Evolutionary conservation across 441 rosid genomes (phyloP), one percentile per base, ranked within the genome.

Genomic region (Mallotus repandus): DNA sequence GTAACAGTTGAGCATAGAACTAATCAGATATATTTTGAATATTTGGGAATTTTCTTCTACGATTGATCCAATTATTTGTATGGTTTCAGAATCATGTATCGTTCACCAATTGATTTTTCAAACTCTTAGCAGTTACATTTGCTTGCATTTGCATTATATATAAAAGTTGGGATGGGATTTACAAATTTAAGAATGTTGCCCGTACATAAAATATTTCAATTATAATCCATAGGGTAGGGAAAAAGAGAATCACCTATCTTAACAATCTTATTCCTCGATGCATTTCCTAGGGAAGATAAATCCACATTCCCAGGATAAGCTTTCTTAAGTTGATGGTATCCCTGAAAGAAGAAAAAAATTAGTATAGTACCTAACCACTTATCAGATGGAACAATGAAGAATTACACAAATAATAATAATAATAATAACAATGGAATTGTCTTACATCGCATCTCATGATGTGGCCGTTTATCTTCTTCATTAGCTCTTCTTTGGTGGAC

Each of bases 261-360:
- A 71, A 93, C 75, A 59, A 86, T 76, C 83, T 91, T 91, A 74
- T 91, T 95, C 84, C 91, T 88, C 38, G 97, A 88, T 50, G 83
- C 80, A 56, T 89, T 88, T 67, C 83, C 85, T 72, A 86, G 70
- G 76, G 91, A 76, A 70, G 89, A 83, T 69, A 91, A 78, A 71
- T 84, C 81, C 72, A 87, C 86, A 79, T 91, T 89, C 74, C 93
- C 93, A 2, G 96, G 69, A 80, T 88, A 91, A 61, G 76, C 85
- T 84, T 91, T 95, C 53, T 83, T 82, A 80, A 84, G 83, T 57
- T 70, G 72, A 80, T 84, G 81, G 85, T 87, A 95, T 46, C 98
- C 99, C 99, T 93, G 81, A 76, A 81, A 79, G 81, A 50, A 75
- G 66, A 54, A 25, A 29, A 25, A 71, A 61, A 14, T 29, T 63